Evolutionary conservation across 495 filamentous ascomycete genomes (phyloP).

Genomic region (Chaetomium tenue): DNA sequence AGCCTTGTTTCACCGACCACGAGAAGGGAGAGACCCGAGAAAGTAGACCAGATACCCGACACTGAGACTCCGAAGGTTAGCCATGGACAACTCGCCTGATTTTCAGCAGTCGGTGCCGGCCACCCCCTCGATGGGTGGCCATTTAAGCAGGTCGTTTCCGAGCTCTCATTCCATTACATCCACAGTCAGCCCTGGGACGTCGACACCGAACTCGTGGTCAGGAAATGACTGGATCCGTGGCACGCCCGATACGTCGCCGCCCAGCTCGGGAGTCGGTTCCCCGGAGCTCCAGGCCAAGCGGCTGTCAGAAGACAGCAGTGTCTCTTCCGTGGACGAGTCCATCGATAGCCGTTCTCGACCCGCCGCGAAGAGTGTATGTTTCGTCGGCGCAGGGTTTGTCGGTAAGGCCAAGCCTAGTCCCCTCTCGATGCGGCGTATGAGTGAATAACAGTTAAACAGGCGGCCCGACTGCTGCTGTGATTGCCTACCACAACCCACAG

Average conservation of each 20-base stretch:
- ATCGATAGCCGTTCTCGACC: neutral
- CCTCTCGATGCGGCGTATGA: neutral
- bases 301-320: slow-evolving; percentile 10
- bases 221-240: slow-evolving; percentile 25
- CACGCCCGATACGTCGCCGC: slow-evolving; percentile 30
- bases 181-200: slow-evolving; percentile 24
- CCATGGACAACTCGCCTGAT: slow-evolving; percentile 19
- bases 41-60: neutral
- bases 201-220: slow-evolving; percentile 29
- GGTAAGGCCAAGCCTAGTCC: slow-evolving; percentile 21
- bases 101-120: slow-evolving; percentile 3
- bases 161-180: slow-evolving; percentile 33
- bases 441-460: slow-evolving; percentile 43
- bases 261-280: slow-evolving; percentile 27
- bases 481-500: slow-evolving; percentile 68
- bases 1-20: slow-evolving; percentile 3
- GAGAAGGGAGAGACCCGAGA: neutral
- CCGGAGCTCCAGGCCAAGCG: slow-evolving; percentile 27
- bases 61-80: neutral
- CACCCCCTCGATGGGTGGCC: slow-evolving; percentile 7
- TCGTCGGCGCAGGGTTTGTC: slow-evolving; percentile 37
- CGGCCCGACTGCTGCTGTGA: slow-evolving; percentile 72
- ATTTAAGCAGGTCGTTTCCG: slow-evolving; percentile 25
- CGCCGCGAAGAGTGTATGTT: slow-evolving; percentile 49
- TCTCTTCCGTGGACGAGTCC: slow-evolving; percentile 16